These are phyloP conservation scores for Fusarium torulosum DNA, from an alignment of 2,329 filamentous ascomycete genomes.

Conservation along the genomic window DNA sequence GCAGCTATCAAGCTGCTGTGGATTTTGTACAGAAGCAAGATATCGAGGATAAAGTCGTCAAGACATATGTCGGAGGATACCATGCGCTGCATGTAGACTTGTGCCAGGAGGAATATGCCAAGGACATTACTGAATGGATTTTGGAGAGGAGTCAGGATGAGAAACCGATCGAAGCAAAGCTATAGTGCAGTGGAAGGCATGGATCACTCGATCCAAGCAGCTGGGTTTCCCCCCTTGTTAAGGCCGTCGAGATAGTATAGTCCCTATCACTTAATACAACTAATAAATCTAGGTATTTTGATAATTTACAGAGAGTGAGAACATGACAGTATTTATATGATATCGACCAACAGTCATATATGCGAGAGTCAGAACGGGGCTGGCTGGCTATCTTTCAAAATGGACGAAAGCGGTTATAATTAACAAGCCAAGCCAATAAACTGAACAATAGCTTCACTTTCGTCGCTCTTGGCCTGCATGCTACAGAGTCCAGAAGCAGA, in stretches of 20 bases:
- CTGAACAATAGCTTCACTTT: not conserved
- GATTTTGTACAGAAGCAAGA: conserved; percentile 70
- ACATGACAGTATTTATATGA: conserved; percentile 7
- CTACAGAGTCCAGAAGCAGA: conserved; percentile 11
- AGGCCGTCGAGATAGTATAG: not conserved
- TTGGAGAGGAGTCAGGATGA: conserved; percentile 56
- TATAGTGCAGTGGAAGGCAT: conserved; percentile 47
- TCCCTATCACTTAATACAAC: conserved; percentile 17
- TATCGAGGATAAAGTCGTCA: conserved; percentile 76
- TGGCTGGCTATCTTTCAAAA: too few species aligned
- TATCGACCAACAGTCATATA: not conserved
- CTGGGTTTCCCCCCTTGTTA: not conserved
- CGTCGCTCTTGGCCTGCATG: conserved; percentile 13
- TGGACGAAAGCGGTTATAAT: too few species aligned
- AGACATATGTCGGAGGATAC: conserved; percentile 80
- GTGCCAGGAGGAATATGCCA: conserved; percentile 65
- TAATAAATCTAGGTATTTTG: not conserved
- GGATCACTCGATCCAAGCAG: not conserved
- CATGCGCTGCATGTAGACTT: conserved; percentile 79
- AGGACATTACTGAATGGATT: conserved; percentile 76
- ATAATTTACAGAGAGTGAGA: conserved; percentile 6
- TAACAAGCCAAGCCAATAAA: conserved; percentile 33
- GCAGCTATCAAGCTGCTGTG: conserved; percentile 73
- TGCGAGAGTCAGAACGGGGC: conserved; percentile 6
- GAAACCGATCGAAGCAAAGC: conserved; percentile 52